A percentile compares a stretch with the other conserved stretches of the same genome.
phyloP scores from a whole-genome alignment of 2,329 filamentous ascomycete species.

The Hymenoscyphus repandus region DNA sequence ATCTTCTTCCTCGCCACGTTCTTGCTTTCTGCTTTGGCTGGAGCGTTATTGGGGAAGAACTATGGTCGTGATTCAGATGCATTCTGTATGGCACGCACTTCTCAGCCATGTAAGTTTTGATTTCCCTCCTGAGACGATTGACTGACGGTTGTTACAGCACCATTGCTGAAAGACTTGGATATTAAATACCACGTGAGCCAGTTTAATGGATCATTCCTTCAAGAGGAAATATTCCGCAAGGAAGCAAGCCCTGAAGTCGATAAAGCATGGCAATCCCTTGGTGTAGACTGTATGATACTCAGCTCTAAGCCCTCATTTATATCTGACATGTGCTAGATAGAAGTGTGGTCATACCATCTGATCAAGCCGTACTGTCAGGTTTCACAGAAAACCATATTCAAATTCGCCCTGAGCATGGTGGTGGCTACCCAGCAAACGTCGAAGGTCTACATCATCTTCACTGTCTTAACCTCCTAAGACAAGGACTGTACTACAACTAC shows the following conservation, averaged over 20 bases:
- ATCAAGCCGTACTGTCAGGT: conserved; percentile 38
- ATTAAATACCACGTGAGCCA: conserved; percentile 36
- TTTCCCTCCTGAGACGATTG: background rate
- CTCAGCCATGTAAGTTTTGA: background rate
- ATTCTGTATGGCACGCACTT: background rate
- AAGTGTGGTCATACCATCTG: conserved; percentile 35
- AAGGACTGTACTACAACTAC: conserved; percentile 45
- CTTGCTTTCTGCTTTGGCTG: background rate
- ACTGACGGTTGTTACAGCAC: conserved; percentile 21
- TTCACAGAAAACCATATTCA: conserved; percentile 43
- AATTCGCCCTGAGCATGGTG: conserved; percentile 42
- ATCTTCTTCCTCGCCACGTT: background rate
- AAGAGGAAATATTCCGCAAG: conserved; percentile 43
- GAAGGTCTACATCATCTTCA: conserved; percentile 43
- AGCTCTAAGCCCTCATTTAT: background rate
- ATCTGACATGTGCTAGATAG: conserved; percentile 29
- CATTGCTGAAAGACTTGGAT: conserved; percentile 36
- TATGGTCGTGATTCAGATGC: background rate
- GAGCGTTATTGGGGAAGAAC: background rate
- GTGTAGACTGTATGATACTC: conserved; percentile 40
- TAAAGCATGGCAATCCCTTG: conserved; percentile 43
- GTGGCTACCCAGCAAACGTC: conserved; percentile 42
- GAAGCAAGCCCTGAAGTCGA: conserved; percentile 42
- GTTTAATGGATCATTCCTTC: conserved; percentile 46
- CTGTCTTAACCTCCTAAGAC: conserved; percentile 48